These are phyloP conservation scores for Amphibolis antarctica DNA, from an alignment of 106 monocot genomes.

Conservation along the genomic window DNA sequence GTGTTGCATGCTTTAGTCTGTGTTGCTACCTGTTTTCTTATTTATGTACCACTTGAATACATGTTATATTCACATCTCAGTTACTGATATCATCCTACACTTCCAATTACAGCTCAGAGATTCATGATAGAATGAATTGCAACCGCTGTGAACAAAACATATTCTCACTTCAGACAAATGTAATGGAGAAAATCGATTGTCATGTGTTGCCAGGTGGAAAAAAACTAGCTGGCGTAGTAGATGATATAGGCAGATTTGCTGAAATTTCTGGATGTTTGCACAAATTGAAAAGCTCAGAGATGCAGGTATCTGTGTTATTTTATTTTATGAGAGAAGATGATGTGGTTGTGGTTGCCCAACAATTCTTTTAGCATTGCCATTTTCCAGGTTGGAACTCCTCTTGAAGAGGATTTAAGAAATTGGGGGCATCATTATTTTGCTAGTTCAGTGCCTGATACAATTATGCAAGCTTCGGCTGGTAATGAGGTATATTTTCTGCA, in stretches of 20 bases:
- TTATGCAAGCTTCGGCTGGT: slow-evolving; percentile 81
- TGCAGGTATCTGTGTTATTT: slow-evolving; percentile 39
- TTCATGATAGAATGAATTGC: slow-evolving; percentile 94
- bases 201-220: slow-evolving; percentile 4
- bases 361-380: background rate
- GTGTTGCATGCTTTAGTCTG: too few species aligned
- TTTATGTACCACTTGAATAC: background rate
- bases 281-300: slow-evolving; percentile 41
- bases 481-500: slow-evolving; percentile 42
- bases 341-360: background rate
- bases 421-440: slow-evolving; percentile 84
- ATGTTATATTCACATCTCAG: background rate
- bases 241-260: slow-evolving; percentile 85
- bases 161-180: background rate
- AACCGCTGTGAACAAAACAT: slow-evolving; percentile 32
- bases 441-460: slow-evolving; percentile 67
- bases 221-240: background rate
- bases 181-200: background rate
- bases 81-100: too few species aligned
- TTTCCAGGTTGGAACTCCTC: slow-evolving; percentile 69
- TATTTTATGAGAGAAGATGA: background rate
- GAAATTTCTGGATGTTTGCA: slow-evolving; percentile 81
- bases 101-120: slow-evolving; percentile 51
- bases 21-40: too few species aligned
- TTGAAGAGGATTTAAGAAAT: slow-evolving; percentile 81